Evolutionary conservation across 1,139 yeast genomes (phyloP).

Genomic region (Sugiyamaella neomexicana): DNA sequence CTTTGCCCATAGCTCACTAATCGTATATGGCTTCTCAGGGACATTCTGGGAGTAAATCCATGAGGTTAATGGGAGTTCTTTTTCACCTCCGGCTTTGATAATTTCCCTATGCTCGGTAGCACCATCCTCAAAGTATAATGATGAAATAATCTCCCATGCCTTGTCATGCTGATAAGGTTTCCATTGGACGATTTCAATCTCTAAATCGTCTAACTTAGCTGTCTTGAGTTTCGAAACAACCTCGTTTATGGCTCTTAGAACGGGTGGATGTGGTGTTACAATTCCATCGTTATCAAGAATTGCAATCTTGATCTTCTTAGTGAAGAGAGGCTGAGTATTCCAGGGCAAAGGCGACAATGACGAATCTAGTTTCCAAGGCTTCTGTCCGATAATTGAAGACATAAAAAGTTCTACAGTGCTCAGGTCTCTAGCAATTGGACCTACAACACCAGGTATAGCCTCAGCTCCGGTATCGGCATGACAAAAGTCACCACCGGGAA

Average conservation of each 20-base stretch:
- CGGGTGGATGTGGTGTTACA: conserved; percentile 53
- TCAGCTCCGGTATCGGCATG: conserved; percentile 52
- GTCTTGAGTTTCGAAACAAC: conserved; percentile 36
- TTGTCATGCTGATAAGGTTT: conserved; percentile 43
- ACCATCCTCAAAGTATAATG: conserved; percentile 52
- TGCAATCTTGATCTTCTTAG: conserved; percentile 39
- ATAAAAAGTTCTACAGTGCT: conserved; percentile 22
- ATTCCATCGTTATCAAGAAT: conserved; percentile 38
- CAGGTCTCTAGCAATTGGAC: conserved; percentile 22
- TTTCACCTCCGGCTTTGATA: conserved; percentile 49
- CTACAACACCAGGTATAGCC: conserved; percentile 19
- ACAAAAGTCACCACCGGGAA: conserved; percentile 46
- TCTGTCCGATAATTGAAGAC: conserved; percentile 14
- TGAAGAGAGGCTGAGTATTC: conserved; percentile 49
- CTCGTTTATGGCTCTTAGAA: conserved; percentile 44
- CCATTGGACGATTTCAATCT: conserved; percentile 47
- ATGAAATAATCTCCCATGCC: conserved; percentile 43
- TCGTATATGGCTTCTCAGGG: conserved; percentile 28
- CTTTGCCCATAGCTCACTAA: conserved; percentile 43
- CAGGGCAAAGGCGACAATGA: conserved; percentile 27
- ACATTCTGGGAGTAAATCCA: conserved; percentile 29
- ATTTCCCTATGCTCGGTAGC: conserved; percentile 43
- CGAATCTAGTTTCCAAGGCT: conserved; percentile 23
- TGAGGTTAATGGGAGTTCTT: conserved; percentile 37
- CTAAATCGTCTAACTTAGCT: conserved; percentile 31